Evolutionary conservation across 495 filamentous ascomycete genomes (phyloP), one percentile per base, ranked within the genome.

Genomic region (Penicillium bovifimosum): DNA sequence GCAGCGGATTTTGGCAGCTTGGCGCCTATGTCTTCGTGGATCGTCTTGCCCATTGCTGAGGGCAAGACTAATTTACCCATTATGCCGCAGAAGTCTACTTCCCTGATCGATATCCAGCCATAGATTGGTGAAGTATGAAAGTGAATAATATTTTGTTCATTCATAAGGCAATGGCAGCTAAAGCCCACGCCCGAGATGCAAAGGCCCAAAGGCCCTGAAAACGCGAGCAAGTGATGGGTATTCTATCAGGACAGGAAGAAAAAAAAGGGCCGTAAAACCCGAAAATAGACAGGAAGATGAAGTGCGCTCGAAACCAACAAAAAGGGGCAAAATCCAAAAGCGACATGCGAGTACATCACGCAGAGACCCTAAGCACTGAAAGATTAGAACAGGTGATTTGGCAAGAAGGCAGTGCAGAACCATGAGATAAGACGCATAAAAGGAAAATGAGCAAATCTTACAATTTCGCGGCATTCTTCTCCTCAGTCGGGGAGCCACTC

Each of bases 381-480:
- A 36, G 35, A 56, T 47, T 34, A 47, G 46, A 47, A 47, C 40
- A 50, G 14, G 36, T 47, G 34, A 27, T 42, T 51, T 55, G 17
- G 27, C 17, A 17, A 41, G 44, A 41, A 31, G 41, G 43, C 43
- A 44, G 28, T 42, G 26, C 41, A 43, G 3, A 40, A 14, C 38
- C 38, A 28, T 28, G 24, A 36, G 34, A 16, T 6, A 16, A 55
- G 8, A 42, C 16, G 31, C 16, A 46, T 57, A 14, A 52, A 42
- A 52, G 59, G 34, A 50, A 61, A 49, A 39, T 32, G 18, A 13
- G 26, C 38, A 50, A 32, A 33, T 56, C 56, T 74, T 74, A 76
- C 68, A 76, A 55, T 66, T 74, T 75, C 33, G 72, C 60, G 18
- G 5, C 40, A 44, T 65, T 63, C 60, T 74, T 71, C 42, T 71